Base-by-base conservation (phyloP, 768 basidiomycete genomes). In the Lactarius quietus region DNA sequence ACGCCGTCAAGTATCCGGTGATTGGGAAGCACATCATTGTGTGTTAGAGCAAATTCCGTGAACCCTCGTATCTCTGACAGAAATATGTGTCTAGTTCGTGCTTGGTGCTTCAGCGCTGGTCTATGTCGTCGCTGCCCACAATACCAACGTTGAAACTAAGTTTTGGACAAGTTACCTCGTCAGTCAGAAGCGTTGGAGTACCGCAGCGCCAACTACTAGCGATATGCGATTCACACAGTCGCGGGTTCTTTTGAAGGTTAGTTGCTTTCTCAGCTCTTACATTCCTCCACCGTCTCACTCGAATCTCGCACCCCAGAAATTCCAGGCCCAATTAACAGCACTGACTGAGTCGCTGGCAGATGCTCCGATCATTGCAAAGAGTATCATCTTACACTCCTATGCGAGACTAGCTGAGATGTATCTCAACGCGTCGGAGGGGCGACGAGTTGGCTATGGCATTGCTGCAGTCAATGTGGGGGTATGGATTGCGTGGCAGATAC, bases 401-500 rank as follows among this genome's bases (percentile, higher is more conserved):
- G 63, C 66, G 29, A 41, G 54, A 17, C 23, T 59, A n/a, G 68
- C 66, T 15, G 67, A 69, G 52, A 63, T 59, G 58, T 69, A 69
- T 28, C 51, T 69, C 60, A 68, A 69, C 68, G 83, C 86, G 2
- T 79, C 84, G 0, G 92, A 93, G 66, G 91, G 89, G 35, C 87
- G 85, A 73, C 80, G 89, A 31, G 73, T 87, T 52, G 88, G 86
- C 68, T 92, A 87, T 84, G 86, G 83, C 54, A 86, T 96, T 26
- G 88, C 86, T 52, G 78, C 84, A 6, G 71, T 89, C 26, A 94
- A 94, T 72, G 76, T 82, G 3, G 82, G 80, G n/a, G 77, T 96
- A 28, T 96, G 86, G 81, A 70, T 86, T 12, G 81, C 83, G 4
- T 95, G 93, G 92, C 87, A 91, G 69, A 76, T 93, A 20, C 84